These are phyloP conservation scores for Candida yuanshanica DNA, from an alignment of 805 yeast species.

Conservation along the genomic window DNA sequence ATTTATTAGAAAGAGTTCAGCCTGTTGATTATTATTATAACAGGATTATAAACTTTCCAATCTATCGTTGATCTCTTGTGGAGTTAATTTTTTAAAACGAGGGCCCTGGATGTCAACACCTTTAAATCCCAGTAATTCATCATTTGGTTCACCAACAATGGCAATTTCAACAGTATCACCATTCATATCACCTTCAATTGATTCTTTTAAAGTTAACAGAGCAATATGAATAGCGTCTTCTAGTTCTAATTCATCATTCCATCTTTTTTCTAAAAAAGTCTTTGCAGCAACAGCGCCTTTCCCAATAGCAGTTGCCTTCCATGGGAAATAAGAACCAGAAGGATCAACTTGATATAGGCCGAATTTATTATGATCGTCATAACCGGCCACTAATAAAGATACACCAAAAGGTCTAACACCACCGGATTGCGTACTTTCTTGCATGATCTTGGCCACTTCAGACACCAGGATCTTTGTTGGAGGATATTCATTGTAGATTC, in stretches of 20 bases:
- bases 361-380: conserved; percentile 70
- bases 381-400: conserved; percentile 87
- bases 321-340: conserved; percentile 94
- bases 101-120: conserved; percentile 88
- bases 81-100: conserved; percentile 72
- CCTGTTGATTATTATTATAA: not conserved
- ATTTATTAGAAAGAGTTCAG: not conserved
- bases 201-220: conserved; percentile 85
- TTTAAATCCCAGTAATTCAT: conserved; percentile 73
- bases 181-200: conserved; percentile 96
- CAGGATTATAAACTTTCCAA: conserved; percentile 69
- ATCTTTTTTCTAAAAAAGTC: conserved; percentile 94
- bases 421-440: conserved; percentile 97
- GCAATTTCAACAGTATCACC: conserved; percentile 95
- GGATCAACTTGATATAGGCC: conserved; percentile 97
- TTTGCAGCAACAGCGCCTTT: conserved; percentile 95
- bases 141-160: conserved; percentile 78
- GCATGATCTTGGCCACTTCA: conserved; percentile 94
- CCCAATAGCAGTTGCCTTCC: conserved; percentile 99
- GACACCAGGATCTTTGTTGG: conserved; percentile 92
- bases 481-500: conserved; percentile 94
- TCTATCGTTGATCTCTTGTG: conserved; percentile 95
- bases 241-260: conserved; percentile 94
- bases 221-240: conserved; percentile 99
- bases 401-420: conserved; percentile 99